Base-by-base conservation (phyloP, 1,139 yeast genomes). In the Candida dubliniensis region DNA sequence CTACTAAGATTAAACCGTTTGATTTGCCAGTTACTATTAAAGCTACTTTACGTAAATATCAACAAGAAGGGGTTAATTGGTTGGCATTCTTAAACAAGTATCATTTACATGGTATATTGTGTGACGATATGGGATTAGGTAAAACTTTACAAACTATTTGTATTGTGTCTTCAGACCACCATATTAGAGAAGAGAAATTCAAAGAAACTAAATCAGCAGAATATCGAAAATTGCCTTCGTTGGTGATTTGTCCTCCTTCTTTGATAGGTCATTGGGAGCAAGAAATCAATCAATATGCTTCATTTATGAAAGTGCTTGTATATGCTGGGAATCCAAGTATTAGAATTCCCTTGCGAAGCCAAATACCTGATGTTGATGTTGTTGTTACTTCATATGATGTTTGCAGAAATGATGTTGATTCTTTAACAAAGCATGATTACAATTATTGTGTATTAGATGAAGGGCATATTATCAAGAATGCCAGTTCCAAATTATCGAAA, bases 91-190 rank as follows among this genome's bases (percentile, higher is more conserved):
- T 95, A 58, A 95, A 93, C 69, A 88, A 88, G 59, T 95, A 95
- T 59, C 96, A 93, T 63, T 71, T 95, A 42, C 99, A 95, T 67
- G 99, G 99, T 41, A 90, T 95, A 57, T 71, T 95, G 41, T 93
- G 99, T 79, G 99, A 95, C 65, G 99, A 95, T 80, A 95, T 95
- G 99, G 99, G 99, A 10, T 76, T 95, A 32, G 99, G 99, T 47
- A 95, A 95, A 62, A 95, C 99, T 0, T 74, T 95, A 50, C 99
- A 95, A 65, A 91, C 99, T 0, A 90, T 95, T 58, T 95, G 99
- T 68, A 93, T 95, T 52, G 90, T 95, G 44, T 87, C 99, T 0
- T 89, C 97, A 57, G 99, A 95, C 59, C 99, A 95, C 60, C 88
- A 90, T 59, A 60, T 88, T 52, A 81, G 99, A 57, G 83, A 81